Base-by-base conservation (phyloP, 2,329 filamentous ascomycete genomes). In the Daldinia sp. region DNA sequence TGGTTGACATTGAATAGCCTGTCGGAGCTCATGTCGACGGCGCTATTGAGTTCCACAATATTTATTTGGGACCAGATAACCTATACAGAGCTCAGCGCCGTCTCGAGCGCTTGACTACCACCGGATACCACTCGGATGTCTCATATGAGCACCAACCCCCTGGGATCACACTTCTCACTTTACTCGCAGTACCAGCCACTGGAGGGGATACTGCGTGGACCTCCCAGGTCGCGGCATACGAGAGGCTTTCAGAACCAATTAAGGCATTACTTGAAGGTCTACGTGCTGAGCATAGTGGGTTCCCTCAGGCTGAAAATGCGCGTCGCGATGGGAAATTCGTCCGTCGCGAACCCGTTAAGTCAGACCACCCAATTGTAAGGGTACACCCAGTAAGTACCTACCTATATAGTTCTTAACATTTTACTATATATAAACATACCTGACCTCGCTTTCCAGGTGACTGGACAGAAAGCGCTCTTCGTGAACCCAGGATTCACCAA, bases 391-490 rank as follows among this genome's bases (percentile, higher is more conserved):
- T 78, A 69, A 69, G 73, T 63, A n/a, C 4, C 12, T 63, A n/a
- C 4, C 12, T 5, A 23, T 23, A 23, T 23, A 10, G 3, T 15
- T 33, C n/a, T 33, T 15, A 10, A 4, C 9, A 3, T 30, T 3
- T 13, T 3, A 15, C 48, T 13, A 9, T 41, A 15, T 41, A 18
- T 28, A 39, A 5, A n/a, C 46, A 15, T 28, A 28, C 26, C 44
- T n/a, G 28, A 18, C 26, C 58, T 67, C 37, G 57, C 39, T 4
- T 35, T 39, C 18, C 7, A 76, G 0, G 85, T 81, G 2, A 92
- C 90, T 0, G 89, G 90, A 23, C 89, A 92, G 78, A 92, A 92
- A 77, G 89, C 89, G 0, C 80, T 92, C 1, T 92, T 85, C 73
- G 86, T 92, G 28, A 92, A 92, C 74, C 87, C 87, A 7, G 88